Percentiles rank a stretch among this genome's conserved stretches.
phyloP scores from a whole-genome alignment of 345 rosid species.

The Crucihimalaya himalaica region DNA sequence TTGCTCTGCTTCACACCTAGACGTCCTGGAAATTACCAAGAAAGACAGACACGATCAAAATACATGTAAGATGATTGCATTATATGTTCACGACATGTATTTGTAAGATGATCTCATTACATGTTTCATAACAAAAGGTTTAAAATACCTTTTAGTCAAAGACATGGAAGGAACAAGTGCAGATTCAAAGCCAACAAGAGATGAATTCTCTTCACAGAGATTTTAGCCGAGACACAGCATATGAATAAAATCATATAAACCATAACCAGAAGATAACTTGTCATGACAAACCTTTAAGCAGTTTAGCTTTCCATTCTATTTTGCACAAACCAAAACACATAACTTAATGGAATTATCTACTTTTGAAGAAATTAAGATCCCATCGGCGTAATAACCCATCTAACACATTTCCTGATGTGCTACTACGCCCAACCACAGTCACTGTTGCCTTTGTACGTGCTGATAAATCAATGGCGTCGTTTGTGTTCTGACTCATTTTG shows the following conservation, averaged over 20 bases:
- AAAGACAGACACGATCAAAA: too few species aligned
- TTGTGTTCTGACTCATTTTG: slow-evolving; percentile 37
- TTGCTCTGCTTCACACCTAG: background rate
- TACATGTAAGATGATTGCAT: background rate
- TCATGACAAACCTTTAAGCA: slow-evolving; percentile 28
- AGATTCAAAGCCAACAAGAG: slow-evolving; percentile 14
- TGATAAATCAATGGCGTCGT: slow-evolving; percentile 59
- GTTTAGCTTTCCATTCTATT: slow-evolving; percentile 22
- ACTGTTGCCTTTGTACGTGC: slow-evolving; percentile 75
- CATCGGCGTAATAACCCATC: slow-evolving; percentile 84
- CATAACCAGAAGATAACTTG: slow-evolving; percentile 20
- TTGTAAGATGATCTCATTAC: background rate
- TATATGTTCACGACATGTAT: background rate
- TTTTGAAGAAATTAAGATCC: slow-evolving; percentile 82
- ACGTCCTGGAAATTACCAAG: background rate
- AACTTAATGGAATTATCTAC: slow-evolving; percentile 43
- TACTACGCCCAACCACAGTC: slow-evolving; percentile 67
- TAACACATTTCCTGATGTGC: slow-evolving; percentile 63
- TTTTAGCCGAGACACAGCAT: background rate
- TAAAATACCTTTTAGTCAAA: slow-evolving; percentile 1
- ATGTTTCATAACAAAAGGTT: slow-evolving; percentile 7
- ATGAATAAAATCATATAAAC: slow-evolving; percentile 14
- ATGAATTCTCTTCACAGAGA: background rate
- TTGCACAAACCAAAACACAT: slow-evolving; percentile 46
- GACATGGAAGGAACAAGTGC: background rate